phyloP scores from a whole-genome alignment of 169 alveolate genomes.

The Eimeria zaria region DNA sequence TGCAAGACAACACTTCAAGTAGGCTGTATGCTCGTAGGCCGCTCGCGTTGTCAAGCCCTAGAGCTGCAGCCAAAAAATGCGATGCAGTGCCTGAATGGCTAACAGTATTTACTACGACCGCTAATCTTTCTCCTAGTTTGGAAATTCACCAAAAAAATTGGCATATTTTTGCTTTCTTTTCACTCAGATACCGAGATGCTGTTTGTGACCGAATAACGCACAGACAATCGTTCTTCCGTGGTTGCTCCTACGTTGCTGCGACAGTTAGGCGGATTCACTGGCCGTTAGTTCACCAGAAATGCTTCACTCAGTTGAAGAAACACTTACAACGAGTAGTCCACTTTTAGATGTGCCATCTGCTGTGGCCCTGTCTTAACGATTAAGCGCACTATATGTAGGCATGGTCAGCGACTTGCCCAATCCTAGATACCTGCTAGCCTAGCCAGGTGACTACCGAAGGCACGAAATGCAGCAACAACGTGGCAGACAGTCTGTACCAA shows the following conservation, averaged over 20 bases:
- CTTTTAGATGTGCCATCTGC: background rate
- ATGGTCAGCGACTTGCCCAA: background rate
- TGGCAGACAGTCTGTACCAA: background rate
- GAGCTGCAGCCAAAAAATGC: slow-evolving; percentile 32
- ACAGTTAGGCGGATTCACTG: slow-evolving; percentile 2
- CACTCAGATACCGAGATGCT: too few relatives aligned
- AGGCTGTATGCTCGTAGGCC: background rate
- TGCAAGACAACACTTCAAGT: background rate
- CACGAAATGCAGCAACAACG: background rate
- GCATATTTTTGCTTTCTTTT: background rate
- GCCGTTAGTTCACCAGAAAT: background rate
- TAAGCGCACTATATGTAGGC: background rate
- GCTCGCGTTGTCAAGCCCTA: slow-evolving; percentile 45
- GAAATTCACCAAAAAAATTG: background rate
- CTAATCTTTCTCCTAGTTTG: background rate
- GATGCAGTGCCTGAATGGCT: background rate
- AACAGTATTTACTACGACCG: background rate
- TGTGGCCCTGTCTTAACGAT: background rate
- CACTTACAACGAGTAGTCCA: background rate
- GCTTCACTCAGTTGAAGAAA: background rate
- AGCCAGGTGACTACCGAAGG: background rate
- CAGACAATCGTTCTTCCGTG: background rate
- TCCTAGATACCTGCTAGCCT: too few relatives aligned
- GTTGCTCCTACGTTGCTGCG: background rate
- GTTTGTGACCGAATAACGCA: background rate